phyloP scores from a whole-genome alignment of 2,329 filamentous ascomycete species.

The Aureobasidium sp. region DNA sequence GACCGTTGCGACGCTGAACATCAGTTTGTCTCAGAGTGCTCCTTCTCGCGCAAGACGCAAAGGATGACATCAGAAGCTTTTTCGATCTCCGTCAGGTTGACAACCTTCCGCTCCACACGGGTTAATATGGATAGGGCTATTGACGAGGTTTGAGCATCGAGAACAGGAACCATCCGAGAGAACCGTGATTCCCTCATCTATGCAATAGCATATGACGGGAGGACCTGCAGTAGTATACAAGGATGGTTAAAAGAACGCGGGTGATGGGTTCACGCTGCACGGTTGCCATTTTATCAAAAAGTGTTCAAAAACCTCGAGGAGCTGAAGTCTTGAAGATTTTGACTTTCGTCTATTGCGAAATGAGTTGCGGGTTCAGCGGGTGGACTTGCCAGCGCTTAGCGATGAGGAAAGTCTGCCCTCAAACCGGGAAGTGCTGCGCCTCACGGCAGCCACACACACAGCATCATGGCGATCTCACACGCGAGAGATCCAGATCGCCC shows the following conservation, averaged over 20 bases:
- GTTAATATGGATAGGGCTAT: not conserved
- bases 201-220: not conserved
- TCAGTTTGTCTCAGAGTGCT: slow-evolving; percentile 11
- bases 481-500: slow-evolving; percentile 6
- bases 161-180: not conserved
- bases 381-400: slow-evolving; percentile 2
- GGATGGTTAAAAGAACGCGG: not conserved
- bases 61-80: slow-evolving; percentile 8
- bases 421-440: slow-evolving; percentile 2
- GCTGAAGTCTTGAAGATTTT: not conserved
- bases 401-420: not conserved
- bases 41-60: not conserved
- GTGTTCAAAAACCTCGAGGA: not conserved
- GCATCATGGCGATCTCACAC: not conserved
- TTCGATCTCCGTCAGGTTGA: not conserved
- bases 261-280: not conserved
- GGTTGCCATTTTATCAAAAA: not conserved
- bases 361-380: slow-evolving; percentile 1
- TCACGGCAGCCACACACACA: slow-evolving; percentile 9
- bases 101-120: slow-evolving; percentile 11
- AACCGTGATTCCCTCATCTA: not conserved
- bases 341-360: not conserved
- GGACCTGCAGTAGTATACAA: slow-evolving; percentile 12
- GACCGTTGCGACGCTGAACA: slow-evolving; percentile 4
- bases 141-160: not conserved